Conservation (phyloP, 2,329 filamentous ascomycete species). For the Dryadomyces sulphureus region DNA sequence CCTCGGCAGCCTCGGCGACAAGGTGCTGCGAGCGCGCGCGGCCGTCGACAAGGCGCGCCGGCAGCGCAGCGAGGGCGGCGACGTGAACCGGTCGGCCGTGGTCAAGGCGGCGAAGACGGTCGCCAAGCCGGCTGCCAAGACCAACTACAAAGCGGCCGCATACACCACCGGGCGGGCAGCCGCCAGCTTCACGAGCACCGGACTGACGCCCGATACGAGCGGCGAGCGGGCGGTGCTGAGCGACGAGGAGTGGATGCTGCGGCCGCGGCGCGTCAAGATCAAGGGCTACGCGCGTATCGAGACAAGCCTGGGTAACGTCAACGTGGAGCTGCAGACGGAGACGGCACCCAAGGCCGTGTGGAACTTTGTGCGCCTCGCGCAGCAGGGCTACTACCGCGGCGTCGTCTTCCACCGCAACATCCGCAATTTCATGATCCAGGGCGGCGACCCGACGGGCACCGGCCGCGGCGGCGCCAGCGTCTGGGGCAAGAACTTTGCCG, state of each 20-base stretch:
- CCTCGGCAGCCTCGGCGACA: slow-evolving; percentile 62
- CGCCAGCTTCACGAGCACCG: slow-evolving; percentile 89
- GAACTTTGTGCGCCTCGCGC: slow-evolving; percentile 84
- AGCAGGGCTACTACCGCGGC: slow-evolving; percentile 78
- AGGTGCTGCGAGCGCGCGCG: slow-evolving; percentile 82
- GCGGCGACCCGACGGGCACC: slow-evolving; percentile 84
- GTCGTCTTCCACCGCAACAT: slow-evolving; percentile 89
- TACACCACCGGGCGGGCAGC: slow-evolving; percentile 87
- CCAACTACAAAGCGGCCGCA: slow-evolving; percentile 70
- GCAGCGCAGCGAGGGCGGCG: slow-evolving; percentile 18
- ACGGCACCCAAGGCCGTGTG: slow-evolving; percentile 86
- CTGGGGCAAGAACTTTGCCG: slow-evolving; percentile 88
- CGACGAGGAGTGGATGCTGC: slow-evolving; percentile 94
- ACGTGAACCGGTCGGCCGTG: slow-evolving; percentile 27
- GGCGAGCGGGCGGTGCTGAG: slow-evolving; percentile 73
- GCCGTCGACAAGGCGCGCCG: slow-evolving; percentile 68
- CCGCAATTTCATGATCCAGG: slow-evolving; percentile 93
- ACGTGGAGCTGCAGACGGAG: slow-evolving; percentile 80
- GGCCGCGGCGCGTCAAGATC: slow-evolving; percentile 72
- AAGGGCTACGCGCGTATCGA: slow-evolving; percentile 86
- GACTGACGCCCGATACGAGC: slow-evolving; percentile 81
- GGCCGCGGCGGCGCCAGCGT: slow-evolving; percentile 80
- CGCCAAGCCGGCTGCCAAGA: slow-evolving; percentile 24
- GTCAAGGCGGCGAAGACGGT: slow-evolving; percentile 43
- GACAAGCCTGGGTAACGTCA: slow-evolving; percentile 73